A percentile compares a stretch with the other conserved stretches of the same genome.
phyloP scores from a whole-genome alignment of 257 asterid genomes.

The Solanum virginianum region DNA sequence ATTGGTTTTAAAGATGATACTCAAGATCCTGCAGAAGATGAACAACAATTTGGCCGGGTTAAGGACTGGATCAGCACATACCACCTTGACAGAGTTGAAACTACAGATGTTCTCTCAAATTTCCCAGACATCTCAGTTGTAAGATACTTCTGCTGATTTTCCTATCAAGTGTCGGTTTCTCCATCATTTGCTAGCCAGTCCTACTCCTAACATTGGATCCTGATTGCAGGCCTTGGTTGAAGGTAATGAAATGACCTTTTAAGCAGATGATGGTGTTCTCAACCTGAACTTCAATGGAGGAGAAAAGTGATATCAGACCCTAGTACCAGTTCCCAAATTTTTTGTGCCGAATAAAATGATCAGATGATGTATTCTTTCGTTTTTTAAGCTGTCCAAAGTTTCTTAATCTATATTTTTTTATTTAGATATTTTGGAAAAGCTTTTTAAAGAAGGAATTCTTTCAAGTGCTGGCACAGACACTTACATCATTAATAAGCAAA shows the following conservation, averaged over 20 bases:
- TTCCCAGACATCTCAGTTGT: constrained; percentile 86
- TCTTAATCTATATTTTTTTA: neutral
- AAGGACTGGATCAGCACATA: constrained; percentile 72
- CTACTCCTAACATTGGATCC: neutral
- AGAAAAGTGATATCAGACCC: constrained; percentile 1
- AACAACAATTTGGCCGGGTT: constrained; percentile 51
- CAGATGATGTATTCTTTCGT: neutral
- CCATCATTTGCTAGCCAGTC: neutral
- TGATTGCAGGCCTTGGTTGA: constrained; percentile 60
- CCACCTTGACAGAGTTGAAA: constrained; percentile 60
- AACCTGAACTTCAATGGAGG: neutral
- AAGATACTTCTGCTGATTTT: constrained; percentile 1
- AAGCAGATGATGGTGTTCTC: constrained; percentile 7
- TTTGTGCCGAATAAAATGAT: neutral
- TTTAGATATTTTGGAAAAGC: constrained; percentile 72
- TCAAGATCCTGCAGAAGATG: constrained; percentile 82
- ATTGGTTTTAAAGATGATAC: constrained; percentile 49
- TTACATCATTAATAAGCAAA: constrained; percentile 41
- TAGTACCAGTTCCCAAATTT: neutral
- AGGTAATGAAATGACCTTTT: constrained; percentile 42
- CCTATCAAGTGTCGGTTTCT: neutral
- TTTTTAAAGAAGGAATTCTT: constrained; percentile 47
- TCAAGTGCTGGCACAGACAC: constrained; percentile 46
- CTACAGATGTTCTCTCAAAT: constrained; percentile 61
- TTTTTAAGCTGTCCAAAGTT: neutral